Base-by-base conservation (phyloP, 2,329 filamentous ascomycete genomes). In the Sporothrix brasiliensis region DNA sequence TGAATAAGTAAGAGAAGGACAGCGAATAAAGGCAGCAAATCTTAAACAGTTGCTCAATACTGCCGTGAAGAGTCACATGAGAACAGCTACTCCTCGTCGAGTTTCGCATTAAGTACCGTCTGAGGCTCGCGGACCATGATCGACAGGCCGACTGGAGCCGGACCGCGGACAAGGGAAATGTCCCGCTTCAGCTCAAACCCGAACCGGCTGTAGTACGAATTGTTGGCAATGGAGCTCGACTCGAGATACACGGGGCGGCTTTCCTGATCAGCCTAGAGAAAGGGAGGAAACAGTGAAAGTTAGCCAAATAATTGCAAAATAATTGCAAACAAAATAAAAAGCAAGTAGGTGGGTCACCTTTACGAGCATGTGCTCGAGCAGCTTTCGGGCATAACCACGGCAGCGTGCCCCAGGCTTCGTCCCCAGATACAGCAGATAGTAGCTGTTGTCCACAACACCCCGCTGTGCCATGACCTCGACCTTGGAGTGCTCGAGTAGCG, bases 371-470 rank as follows among this genome's bases (percentile, higher is more conserved):
- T 92, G 84, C 78, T 89, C 84, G 73, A 95, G 87, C 73, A 94
- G 83, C 80, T 88, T 89, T 74, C 85, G 85, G 19, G 88, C 91
- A 78, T 92, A 92, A 13, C 92, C 92, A 75, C 89, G 89, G 63
- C 91, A 88, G 72, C 90, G 87, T 4, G 89, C 88, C 72, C 83
- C 84, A 47, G 90, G 88, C 78, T 89, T 91, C 67, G 91, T 93
- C 73, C 92, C 92, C 72, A 96, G 84, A 79, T 94, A 95, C 63
- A 93, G 91, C 69, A 96, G 88, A 79, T 95, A 95, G 85, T 92
- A 95, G 77, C 87, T 89, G 72, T 73, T 39, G 67, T 73, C 70
- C 10, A 21, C 4, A 19, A 19, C 41, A n/a, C 60, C 68, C 67
- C 88, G 85, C 52, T 86, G 83, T 27, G 90, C 89, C 79, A 95